Conservation (phyloP, 176 grass and related monocot species). For the Zoysia pacifica region DNA sequence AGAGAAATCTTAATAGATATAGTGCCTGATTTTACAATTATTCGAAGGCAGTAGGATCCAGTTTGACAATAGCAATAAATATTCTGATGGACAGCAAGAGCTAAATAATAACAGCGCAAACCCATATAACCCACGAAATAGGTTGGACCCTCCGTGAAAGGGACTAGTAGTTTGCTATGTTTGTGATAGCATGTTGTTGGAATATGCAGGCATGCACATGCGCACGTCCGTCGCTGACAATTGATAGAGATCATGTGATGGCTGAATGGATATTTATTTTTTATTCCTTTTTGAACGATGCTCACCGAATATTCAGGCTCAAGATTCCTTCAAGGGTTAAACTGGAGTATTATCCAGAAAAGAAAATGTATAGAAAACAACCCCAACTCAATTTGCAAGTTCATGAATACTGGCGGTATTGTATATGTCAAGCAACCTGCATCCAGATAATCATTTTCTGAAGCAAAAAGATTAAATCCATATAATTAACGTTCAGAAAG, state of each 20-base stretch:
- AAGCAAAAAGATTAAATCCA: not conserved
- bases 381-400: not conserved
- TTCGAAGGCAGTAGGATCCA: not conserved
- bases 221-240: not conserved
- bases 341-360: not conserved
- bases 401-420: not conserved
- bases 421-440: not conserved
- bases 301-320: slow-evolving; percentile 24
- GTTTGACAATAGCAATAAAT: not conserved
- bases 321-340: not conserved
- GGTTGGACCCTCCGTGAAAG: slow-evolving; percentile 4
- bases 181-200: slow-evolving; percentile 13
- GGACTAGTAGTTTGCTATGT: slow-evolving; percentile 3
- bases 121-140: not conserved
- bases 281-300: not conserved
- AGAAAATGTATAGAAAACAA: not conserved
- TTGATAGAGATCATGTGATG: slow-evolving; percentile 11
- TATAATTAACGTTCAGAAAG: not conserved
- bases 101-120: not conserved
- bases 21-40: not conserved
- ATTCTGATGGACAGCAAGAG: not conserved
- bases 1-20: not conserved
- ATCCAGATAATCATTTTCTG: not conserved
- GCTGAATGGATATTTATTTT: slow-evolving; percentile 20
- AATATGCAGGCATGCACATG: not conserved